Base-by-base conservation (phyloP, 1,139 yeast species). In the Taphrina confusa region DNA sequence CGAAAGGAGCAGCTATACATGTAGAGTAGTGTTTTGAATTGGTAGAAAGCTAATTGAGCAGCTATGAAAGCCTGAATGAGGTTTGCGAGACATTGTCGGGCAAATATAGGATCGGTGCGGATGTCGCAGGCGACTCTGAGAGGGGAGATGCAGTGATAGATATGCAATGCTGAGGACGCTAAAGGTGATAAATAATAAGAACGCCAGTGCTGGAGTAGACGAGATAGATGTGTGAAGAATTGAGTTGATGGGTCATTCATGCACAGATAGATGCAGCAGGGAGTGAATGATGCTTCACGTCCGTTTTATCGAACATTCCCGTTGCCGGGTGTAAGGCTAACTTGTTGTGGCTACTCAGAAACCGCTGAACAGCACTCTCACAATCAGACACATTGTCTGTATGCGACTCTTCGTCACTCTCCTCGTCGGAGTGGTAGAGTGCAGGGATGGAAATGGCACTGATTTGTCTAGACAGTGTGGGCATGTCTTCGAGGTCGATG, bases 401-500 rank as follows among this genome's bases (percentile, higher is more conserved):
- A 18, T 47, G 30, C 18, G 6, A 8, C 30, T 47, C 52, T 2
- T 47, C 52, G 9, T 47, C 52, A 12, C 34, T 28, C 8, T 25
- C 31, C 12, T 47, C 52, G 14, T 47, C 52, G 16, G 52, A 47
- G 20, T 31, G 52, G 31, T 47, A 47, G 20, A 47, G 42, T 3
- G 52, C 31, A 12, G 52, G 52, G 14, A 27, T 33, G 27, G 40
- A 25, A 4, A 16, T 23, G 3, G 44, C 40, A 28, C 58, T 54
- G 27, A 27, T 23, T 36, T 54, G 58, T 11, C 58, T 34, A 12
- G 58, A 54, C n/a, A 54, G 45, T 28, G 39, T 27, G 5, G 58
- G 58, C 58, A 54, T 54, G 28, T 54, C 58, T 16, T 42, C 50
- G 23, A 30, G 16, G n/a, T 54, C 51, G 22, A 33, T 44, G n/a